These are phyloP conservation scores for Volvox africanus DNA, from an alignment of 139 green algal genomes.

Conservation along the genomic window DNA sequence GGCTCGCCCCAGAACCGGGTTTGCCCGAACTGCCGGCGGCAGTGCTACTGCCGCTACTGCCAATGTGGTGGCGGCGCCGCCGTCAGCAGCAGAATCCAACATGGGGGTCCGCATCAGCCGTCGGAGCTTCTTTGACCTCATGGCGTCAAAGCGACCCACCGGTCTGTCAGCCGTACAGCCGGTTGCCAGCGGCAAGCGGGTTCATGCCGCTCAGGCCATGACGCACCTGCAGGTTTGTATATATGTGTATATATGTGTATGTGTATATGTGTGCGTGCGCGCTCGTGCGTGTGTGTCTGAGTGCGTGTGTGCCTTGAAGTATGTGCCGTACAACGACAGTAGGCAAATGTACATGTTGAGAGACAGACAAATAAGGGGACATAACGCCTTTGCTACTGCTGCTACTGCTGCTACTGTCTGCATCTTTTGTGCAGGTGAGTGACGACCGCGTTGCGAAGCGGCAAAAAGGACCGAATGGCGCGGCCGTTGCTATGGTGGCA, in stretches of 20 bases:
- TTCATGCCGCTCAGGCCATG: background rate
- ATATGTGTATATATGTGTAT: too few species aligned
- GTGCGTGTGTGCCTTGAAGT: too few species aligned
- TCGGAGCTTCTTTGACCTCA: slow-evolving; percentile 39
- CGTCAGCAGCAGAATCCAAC: background rate
- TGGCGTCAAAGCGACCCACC: background rate
- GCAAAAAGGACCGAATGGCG: background rate
- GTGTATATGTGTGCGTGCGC: too few species aligned
- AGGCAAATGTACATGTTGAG: too few species aligned
- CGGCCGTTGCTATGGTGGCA: background rate
- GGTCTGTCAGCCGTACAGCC: background rate
- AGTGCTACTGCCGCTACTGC: background rate
- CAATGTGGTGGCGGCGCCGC: background rate
- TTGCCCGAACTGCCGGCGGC: background rate
- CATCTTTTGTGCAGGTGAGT: background rate
- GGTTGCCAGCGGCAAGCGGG: background rate
- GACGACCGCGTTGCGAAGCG: slow-evolving; percentile 32
- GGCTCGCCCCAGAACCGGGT: too few species aligned
- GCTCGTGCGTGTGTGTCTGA: too few species aligned
- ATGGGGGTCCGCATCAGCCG: background rate
- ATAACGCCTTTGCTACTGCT: too few species aligned
- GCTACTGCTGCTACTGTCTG: too few species aligned
- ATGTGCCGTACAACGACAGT: too few species aligned
- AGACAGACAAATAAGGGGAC: too few species aligned
- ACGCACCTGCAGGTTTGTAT: slow-evolving; percentile 4